Evolutionary conservation across 176 grass and related monocot genomes (phyloP).

Genomic region (Tillandsia fasciculata): DNA sequence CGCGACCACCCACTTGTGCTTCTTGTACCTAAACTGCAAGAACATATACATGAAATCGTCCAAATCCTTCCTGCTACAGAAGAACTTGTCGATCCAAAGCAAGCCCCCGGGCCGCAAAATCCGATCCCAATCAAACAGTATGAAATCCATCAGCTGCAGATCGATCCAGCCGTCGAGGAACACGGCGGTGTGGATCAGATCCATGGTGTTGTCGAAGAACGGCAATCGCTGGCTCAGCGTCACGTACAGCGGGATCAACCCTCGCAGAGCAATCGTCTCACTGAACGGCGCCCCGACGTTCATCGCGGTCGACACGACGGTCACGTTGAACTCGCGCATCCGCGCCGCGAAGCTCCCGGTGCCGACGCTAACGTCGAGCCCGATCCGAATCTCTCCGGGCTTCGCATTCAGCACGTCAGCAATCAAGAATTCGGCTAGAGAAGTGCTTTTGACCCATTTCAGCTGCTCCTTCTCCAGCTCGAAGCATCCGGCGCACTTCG

Average conservation of each 20-base stretch:
- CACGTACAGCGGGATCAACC: slow-evolving; percentile 58
- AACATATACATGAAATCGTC: slow-evolving; percentile 99
- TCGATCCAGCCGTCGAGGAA: slow-evolving; percentile 71
- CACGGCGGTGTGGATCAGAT: slow-evolving; percentile 66
- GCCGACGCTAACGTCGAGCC: slow-evolving; percentile 61
- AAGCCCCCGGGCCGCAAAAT: slow-evolving; percentile 73
- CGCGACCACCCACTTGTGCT: slow-evolving; percentile 88
- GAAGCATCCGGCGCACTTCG: slow-evolving; percentile 70
- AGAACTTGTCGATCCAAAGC: slow-evolving; percentile 88
- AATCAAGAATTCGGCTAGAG: slow-evolving; percentile 45
- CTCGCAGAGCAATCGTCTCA: slow-evolving; percentile 70
- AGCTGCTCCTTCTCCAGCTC: slow-evolving; percentile 63
- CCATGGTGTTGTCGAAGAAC: slow-evolving; percentile 93
- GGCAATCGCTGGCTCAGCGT: slow-evolving; percentile 65
- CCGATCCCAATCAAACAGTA: slow-evolving; percentile 94
- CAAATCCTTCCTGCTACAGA: slow-evolving; percentile 58
- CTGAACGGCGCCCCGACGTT: slow-evolving; percentile 79
- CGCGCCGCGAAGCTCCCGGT: slow-evolving; percentile 84
- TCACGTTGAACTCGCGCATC: slow-evolving; percentile 63
- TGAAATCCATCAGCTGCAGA: slow-evolving; percentile 77
- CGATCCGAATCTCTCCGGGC: slow-evolving; percentile 61
- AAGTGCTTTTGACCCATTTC: slow-evolving; percentile 41
- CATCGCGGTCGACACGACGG: slow-evolving; percentile 47
- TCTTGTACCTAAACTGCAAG: slow-evolving; percentile 93
- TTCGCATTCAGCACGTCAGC: slow-evolving; percentile 70